phyloP scores from a whole-genome alignment of 1,284 basidiomycete genomes.

The Rhodotorula mucilaginosa region DNA sequence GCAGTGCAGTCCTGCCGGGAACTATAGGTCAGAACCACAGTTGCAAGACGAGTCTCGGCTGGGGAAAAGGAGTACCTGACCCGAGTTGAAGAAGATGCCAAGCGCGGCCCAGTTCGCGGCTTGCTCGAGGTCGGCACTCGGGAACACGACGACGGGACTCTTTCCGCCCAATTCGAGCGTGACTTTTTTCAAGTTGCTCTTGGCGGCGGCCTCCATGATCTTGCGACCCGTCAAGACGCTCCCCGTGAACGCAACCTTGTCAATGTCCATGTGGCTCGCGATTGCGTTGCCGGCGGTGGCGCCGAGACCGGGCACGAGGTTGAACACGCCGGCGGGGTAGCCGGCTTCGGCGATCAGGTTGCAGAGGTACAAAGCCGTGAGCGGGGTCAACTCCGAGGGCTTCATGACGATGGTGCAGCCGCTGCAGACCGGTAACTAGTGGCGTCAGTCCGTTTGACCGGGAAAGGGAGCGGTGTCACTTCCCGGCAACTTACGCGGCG shows the following conservation, averaged over 20 bases:
- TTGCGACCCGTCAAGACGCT: constrained; percentile 47
- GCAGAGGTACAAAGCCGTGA: constrained; percentile 42
- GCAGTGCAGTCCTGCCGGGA: constrained; percentile 38
- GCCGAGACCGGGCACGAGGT: constrained; percentile 46
- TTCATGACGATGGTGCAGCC: constrained; percentile 45
- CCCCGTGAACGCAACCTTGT: constrained; percentile 47
- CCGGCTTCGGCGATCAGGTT: constrained; percentile 41
- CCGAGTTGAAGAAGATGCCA: constrained; percentile 25
- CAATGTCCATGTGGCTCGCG: constrained; percentile 45
- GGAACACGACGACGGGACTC: constrained; percentile 46
- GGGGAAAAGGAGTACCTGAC: background rate
- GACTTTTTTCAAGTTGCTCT: constrained; percentile 49
- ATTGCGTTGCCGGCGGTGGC: constrained; percentile 46
- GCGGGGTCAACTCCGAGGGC: constrained; percentile 47
- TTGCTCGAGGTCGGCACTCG: constrained; percentile 41
- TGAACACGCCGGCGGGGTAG: constrained; percentile 46
- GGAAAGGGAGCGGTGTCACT: background rate
- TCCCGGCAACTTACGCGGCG: constrained; percentile 19
- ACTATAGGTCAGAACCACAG: background rate
- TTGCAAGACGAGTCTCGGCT: no score
- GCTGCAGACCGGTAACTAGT: constrained; percentile 16
- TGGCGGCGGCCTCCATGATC: constrained; percentile 49
- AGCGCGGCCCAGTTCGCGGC: constrained; percentile 42
- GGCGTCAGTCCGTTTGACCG: background rate
- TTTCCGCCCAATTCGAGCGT: constrained; percentile 51